Evolutionary conservation across 2,329 filamentous ascomycete species (phyloP).

Genomic region (Trichophyton rubrum): DNA sequence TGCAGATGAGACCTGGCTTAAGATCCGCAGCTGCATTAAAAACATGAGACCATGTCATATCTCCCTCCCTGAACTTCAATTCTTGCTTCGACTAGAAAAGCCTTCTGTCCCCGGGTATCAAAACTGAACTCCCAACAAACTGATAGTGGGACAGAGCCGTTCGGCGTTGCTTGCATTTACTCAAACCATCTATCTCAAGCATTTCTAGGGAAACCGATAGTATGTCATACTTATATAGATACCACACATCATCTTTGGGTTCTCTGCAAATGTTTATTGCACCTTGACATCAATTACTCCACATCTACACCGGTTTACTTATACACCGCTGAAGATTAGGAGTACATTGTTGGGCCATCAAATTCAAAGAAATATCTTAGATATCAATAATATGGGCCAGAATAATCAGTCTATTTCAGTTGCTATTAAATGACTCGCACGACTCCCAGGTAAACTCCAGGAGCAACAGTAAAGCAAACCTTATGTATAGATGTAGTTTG

Average conservation of each 20-base stretch:
- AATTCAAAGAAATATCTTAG: neutral
- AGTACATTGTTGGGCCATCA: too few species aligned
- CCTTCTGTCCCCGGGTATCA: neutral
- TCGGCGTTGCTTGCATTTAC: neutral
- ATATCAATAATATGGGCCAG: neutral
- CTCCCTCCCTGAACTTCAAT: neutral
- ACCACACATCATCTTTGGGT: too few species aligned
- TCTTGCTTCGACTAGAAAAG: neutral
- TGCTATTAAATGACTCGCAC: neutral
- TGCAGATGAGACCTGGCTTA: slow-evolving; percentile 7
- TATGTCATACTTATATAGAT: too few species aligned
- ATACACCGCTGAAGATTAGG: too few species aligned
- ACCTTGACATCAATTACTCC: too few species aligned
- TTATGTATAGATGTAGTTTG: neutral
- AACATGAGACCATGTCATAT: slow-evolving; percentile 1
- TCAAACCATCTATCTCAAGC: too few species aligned
- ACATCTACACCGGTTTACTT: too few species aligned
- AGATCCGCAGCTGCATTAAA: slow-evolving; percentile 5
- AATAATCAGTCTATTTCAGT: neutral
- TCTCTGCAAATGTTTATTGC: too few species aligned
- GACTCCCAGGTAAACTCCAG: neutral
- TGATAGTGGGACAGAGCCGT: too few species aligned
- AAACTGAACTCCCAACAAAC: neutral
- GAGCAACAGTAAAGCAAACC: neutral
- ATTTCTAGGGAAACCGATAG: too few species aligned